Percentiles rank a stretch among this genome's conserved stretches.
These are phyloP conservation scores for Amanita pseudoporphyria DNA, from an alignment of 768 basidiomycete genomes.

Conservation along the genomic window DNA sequence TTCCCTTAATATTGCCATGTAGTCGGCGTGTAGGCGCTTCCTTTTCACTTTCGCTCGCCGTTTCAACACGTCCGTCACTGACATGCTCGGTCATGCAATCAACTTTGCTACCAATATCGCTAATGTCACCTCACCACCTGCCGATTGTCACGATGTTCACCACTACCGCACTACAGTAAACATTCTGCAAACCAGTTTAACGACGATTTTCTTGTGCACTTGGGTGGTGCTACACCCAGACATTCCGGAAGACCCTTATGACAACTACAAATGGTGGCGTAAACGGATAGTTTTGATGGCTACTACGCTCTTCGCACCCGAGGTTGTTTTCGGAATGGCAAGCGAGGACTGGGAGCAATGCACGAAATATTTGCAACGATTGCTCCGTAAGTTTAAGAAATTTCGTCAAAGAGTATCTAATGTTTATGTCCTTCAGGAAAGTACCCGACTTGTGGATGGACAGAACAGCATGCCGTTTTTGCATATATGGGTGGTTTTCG, in stretches of 20 bases:
- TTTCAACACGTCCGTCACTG: no score
- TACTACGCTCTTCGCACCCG: constrained; percentile 12
- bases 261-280: background rate
- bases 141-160: background rate
- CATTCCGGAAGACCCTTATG: constrained; percentile 7
- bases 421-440: background rate
- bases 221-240: constrained; percentile 15
- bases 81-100: no score
- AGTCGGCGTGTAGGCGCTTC: no score
- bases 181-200: constrained; percentile 12
- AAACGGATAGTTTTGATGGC: constrained; percentile 8
- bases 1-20: no score
- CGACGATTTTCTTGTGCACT: constrained; percentile 12
- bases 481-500: constrained; percentile 22
- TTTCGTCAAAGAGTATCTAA: background rate
- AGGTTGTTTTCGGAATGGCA: constrained; percentile 12
- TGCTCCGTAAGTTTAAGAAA: background rate
- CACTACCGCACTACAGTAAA: background rate
- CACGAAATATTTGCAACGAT: background rate
- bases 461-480: constrained; percentile 17
- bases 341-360: constrained; percentile 10
- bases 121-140: background rate
- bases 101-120: no score
- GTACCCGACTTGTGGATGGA: constrained; percentile 8
- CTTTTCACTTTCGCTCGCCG: no score